Percentiles rank a stretch among this genome's conserved stretches.
Conservation (phyloP, 352 stramenopile genomes). For the Phytophthora agathidicida region DNA sequence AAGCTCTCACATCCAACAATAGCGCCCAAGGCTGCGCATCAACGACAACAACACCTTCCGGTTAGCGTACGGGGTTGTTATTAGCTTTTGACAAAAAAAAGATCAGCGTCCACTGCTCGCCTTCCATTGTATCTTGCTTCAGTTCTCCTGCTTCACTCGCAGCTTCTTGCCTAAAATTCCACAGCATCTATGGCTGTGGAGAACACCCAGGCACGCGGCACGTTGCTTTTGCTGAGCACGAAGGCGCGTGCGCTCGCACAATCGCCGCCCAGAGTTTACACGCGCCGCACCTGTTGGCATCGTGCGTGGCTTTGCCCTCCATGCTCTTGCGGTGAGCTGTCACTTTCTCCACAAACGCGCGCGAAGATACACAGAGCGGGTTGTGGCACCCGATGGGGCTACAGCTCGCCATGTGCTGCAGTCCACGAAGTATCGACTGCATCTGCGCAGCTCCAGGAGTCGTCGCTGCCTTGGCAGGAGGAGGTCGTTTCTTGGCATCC, state of each 20-base stretch:
- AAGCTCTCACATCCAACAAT: conserved; percentile 4
- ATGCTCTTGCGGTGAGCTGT: conserved; percentile 36
- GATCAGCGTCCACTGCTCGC: background rate
- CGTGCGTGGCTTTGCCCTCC: conserved; percentile 30
- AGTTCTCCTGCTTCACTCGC: conserved; percentile 23
- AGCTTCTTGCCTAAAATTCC: background rate
- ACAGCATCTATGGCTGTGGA: conserved; percentile 8
- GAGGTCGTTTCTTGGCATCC: conserved; percentile 29
- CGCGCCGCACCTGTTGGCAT: conserved; percentile 47
- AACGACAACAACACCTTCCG: conserved; percentile 14
- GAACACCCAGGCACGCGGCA: conserved; percentile 56
- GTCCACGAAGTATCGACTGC: conserved; percentile 60
- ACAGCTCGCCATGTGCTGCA: conserved; percentile 53
- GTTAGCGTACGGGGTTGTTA: conserved; percentile 1
- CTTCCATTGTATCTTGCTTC: background rate
- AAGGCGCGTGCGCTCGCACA: conserved; percentile 36
- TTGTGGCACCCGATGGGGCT: conserved; percentile 44
- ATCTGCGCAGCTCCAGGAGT: conserved; percentile 49
- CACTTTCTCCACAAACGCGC: conserved; percentile 64
- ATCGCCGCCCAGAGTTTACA: conserved; percentile 66
- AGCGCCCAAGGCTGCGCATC: background rate
- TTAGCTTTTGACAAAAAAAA: conserved; percentile 6
- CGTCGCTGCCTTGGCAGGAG: conserved; percentile 14
- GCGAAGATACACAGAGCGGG: conserved; percentile 59
- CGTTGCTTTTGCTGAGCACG: conserved; percentile 20